Conservation (phyloP, 495 filamentous ascomycete genomes). For the Lophium mytilinum region DNA sequence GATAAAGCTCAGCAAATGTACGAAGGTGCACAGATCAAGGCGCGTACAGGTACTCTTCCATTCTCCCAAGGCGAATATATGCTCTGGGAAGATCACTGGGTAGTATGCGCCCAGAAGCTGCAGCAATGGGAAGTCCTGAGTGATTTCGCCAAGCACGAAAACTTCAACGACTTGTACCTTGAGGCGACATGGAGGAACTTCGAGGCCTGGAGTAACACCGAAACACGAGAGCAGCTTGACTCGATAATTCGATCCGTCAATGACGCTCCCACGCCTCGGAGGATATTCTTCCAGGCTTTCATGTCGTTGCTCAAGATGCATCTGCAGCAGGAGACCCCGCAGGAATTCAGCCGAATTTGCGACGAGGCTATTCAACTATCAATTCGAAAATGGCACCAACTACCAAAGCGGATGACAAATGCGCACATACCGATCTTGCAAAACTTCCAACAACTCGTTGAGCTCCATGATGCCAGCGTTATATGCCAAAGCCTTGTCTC, state of each 20-base stretch:
- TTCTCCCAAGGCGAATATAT: conserved; percentile 97
- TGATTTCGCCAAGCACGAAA: conserved; percentile 98
- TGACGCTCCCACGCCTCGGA: conserved; percentile 88
- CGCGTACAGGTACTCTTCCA: conserved; percentile 81
- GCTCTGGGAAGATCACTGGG: conserved; percentile 99
- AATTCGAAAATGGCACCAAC: conserved; percentile 95
- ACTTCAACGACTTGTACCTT: conserved; percentile 91
- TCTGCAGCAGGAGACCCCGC: conserved; percentile 68
- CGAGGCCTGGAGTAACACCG: conserved; percentile 80
- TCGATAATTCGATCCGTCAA: conserved; percentile 89
- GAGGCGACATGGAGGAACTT: conserved; percentile 91
- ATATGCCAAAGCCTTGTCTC: conserved; percentile 81
- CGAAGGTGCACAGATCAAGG: conserved; percentile 93
- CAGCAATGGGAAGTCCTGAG: conserved; percentile 97
- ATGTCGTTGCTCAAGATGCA: conserved; percentile 92
- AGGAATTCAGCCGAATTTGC: conserved; percentile 79
- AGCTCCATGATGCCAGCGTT: conserved; percentile 93
- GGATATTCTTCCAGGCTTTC: conserved; percentile 96
- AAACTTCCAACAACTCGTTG: conserved; percentile 97
- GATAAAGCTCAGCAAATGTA: conserved; percentile 95
- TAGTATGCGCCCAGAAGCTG: conserved; percentile 92
- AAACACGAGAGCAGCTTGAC: conserved; percentile 82
- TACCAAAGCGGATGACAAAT: conserved; percentile 86
- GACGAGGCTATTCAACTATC: conserved; percentile 96
- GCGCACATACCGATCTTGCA: conserved; percentile 92